phyloP scores from a whole-genome alignment of 331 rosid species.

The Dryas integrifolia region DNA sequence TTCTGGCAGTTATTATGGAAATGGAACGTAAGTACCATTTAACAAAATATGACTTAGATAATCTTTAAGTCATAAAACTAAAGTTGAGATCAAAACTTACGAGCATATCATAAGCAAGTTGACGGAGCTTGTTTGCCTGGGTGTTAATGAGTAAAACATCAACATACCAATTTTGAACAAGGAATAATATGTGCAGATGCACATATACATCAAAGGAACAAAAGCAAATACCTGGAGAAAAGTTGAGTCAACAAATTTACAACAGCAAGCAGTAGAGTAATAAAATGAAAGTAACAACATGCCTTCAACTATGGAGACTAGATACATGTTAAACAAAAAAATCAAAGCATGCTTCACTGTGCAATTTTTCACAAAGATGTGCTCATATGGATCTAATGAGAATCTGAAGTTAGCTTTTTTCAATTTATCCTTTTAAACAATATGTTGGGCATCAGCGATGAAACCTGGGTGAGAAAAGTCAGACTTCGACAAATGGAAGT shows the following conservation, averaged over 20 bases:
- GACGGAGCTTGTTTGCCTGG: slow-evolving; percentile 89
- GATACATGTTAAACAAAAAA: not conserved
- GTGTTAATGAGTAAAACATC: slow-evolving; percentile 90
- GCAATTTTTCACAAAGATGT: slow-evolving; percentile 1
- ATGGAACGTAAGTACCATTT: slow-evolving; percentile 19
- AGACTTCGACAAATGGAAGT: not conserved
- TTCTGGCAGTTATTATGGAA: slow-evolving; percentile 42
- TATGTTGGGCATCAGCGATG: not conserved
- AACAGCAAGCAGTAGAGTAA: not conserved
- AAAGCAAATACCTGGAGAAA: slow-evolving; percentile 72
- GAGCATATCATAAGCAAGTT: slow-evolving; percentile 98
- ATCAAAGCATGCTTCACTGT: not conserved
- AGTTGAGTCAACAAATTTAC: slow-evolving; percentile 14
- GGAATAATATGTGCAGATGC: slow-evolving; percentile 94
- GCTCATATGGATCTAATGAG: not conserved
- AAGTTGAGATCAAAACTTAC: slow-evolving; percentile 54
- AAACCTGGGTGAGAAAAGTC: not conserved
- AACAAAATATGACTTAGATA: slow-evolving; percentile 7
- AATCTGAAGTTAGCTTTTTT: not conserved
- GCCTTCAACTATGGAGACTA: not conserved
- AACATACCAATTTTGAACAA: slow-evolving; percentile 83
- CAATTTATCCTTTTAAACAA: not conserved
- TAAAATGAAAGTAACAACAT: not conserved
- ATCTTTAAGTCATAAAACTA: slow-evolving; percentile 1
- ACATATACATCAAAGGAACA: slow-evolving; percentile 96